Conservation (phyloP, 306 rosid species). For the Pterocarpus macrocarpus region DNA sequence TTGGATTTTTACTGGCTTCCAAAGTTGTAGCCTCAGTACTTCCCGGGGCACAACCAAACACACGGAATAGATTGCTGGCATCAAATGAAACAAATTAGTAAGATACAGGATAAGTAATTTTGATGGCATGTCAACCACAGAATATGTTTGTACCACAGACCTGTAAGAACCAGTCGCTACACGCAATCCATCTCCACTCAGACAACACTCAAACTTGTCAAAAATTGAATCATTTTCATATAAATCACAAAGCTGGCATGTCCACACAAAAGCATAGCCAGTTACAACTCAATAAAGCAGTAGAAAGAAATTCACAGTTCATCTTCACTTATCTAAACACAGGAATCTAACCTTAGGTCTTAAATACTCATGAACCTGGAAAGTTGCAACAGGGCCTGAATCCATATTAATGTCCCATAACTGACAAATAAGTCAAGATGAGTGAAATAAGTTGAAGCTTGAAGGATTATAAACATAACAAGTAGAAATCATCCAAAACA, state of each 20-base stretch:
- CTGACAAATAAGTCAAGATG: constrained; percentile 64
- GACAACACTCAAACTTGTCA: constrained; percentile 95
- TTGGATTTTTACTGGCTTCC: constrained; percentile 99
- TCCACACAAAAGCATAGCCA: constrained; percentile 35
- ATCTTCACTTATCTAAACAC: constrained; percentile 24
- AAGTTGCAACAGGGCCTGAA: constrained; percentile 92
- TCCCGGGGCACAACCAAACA: constrained; percentile 87
- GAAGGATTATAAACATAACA: constrained; percentile 22
- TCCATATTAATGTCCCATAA: constrained; percentile 99
- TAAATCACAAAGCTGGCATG: constrained; percentile 87
- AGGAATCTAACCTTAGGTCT: constrained; percentile 86
- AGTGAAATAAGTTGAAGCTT: constrained; percentile 34
- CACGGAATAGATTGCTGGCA: constrained; percentile 94
- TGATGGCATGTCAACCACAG: background rate
- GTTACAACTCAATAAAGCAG: constrained; percentile 36
- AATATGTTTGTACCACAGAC: constrained; percentile 54
- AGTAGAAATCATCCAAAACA: constrained; percentile 22
- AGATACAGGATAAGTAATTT: constrained; percentile 25
- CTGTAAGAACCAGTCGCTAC: constrained; percentile 98
- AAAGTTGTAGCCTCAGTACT: constrained; percentile 84
- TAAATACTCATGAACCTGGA: constrained; percentile 95
- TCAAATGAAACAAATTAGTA: constrained; percentile 44
- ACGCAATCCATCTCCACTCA: constrained; percentile 91
- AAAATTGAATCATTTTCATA: constrained; percentile 97
- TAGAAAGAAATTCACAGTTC: constrained; percentile 22